phyloP scores from a whole-genome alignment of 345 rosid species.

The Streptanthus diversifolius region DNA sequence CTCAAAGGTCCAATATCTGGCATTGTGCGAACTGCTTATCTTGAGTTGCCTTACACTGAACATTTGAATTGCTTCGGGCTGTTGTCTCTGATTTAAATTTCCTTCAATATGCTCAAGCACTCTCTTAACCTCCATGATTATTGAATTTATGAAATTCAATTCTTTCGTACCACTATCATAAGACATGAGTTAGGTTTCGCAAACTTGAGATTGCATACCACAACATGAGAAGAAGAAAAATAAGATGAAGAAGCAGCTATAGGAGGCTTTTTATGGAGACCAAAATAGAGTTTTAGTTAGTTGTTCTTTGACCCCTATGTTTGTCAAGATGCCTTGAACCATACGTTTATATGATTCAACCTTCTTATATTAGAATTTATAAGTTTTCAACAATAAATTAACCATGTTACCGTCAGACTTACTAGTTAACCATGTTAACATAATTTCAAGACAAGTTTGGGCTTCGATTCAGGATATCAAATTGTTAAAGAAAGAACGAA shows the following conservation, averaged over 20 bases:
- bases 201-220: background rate
- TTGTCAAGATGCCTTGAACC: background rate
- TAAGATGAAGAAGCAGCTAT: background rate
- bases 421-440: too few relatives aligned
- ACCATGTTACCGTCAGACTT: background rate
- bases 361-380: background rate
- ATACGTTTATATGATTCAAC: background rate
- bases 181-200: background rate
- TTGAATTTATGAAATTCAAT: background rate
- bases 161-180: background rate
- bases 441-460: background rate
- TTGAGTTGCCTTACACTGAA: background rate
- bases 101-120: background rate
- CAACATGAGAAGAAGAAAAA: background rate
- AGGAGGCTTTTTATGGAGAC: too few relatives aligned
- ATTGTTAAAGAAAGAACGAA: background rate
- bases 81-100: background rate
- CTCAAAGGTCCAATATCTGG: background rate
- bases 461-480: background rate
- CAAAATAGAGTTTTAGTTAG: background rate
- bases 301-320: background rate
- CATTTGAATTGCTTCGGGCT: background rate
- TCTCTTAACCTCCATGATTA: constrained; percentile 1
- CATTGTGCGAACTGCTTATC: background rate
- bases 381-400: background rate